These are phyloP conservation scores for Rugosomyces carneus DNA, from an alignment of 1,284 basidiomycete species.

Conservation along the genomic window DNA sequence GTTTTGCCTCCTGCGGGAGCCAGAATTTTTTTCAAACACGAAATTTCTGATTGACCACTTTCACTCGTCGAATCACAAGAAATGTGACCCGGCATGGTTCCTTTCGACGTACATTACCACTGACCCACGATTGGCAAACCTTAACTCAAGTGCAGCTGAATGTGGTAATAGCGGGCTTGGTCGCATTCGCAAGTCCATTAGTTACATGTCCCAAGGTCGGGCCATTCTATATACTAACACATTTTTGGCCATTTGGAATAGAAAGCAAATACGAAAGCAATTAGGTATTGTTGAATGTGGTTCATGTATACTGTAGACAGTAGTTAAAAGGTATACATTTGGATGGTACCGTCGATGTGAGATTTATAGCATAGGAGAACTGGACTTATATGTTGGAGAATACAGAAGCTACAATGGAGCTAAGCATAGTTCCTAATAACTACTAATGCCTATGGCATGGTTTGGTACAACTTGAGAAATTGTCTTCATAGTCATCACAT, in stretches of 20 bases:
- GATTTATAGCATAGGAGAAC: no score
- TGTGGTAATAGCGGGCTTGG: constrained; percentile 27
- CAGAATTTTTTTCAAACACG: constrained; percentile 24
- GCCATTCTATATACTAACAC: constrained; percentile 27
- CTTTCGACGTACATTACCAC: constrained; percentile 19
- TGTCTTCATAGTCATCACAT: no score
- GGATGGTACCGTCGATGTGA: no score
- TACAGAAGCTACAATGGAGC: no score
- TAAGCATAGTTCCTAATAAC: no score
- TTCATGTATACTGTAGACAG: no score
- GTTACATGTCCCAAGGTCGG: constrained; percentile 27
- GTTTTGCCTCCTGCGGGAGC: constrained; percentile 26
- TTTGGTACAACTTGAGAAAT: no score
- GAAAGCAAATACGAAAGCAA: not conserved
- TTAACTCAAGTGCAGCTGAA: constrained; percentile 31
- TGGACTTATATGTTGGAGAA: no score
- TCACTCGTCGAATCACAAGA: constrained; percentile 22
- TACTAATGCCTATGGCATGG: no score
- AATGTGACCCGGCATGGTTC: constrained; percentile 18
- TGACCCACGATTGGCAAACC: constrained; percentile 17
- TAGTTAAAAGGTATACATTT: no score
- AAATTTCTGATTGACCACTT: constrained; percentile 28
- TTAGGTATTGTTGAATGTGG: no score
- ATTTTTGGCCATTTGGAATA: constrained; percentile 23
- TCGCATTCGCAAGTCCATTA: no score